Evolutionary conservation across 352 stramenopile genomes (phyloP), one percentile per base, ranked within the genome.

Genomic region (Phytopythium kandeliae): DNA sequence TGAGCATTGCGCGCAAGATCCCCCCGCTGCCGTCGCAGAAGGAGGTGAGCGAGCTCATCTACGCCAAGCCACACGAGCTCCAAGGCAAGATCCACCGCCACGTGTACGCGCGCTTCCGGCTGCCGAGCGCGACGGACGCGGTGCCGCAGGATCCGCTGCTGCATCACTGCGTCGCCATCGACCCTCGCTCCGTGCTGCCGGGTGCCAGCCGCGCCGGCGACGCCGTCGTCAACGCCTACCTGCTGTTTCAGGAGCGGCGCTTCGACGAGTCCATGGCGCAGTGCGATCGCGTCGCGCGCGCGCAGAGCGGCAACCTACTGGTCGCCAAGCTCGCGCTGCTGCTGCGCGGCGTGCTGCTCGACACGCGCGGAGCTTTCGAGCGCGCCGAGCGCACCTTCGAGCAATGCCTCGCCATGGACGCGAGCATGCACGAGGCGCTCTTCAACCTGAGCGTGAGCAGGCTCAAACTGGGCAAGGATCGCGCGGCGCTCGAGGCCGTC

Each of bases 21-120:
- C 70, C 75, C 5, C 67, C 74, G 0, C 28, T 89, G 15, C 78
- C 78, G 4, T 83, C 78, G 4, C 59, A 67, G 44, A 58, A 85
- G 36, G 63, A 86, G 52, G 78, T 87, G 48, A 84, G 68, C 31
- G 63, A 67, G 28, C 64, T 71, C 24, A 86, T 89, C 22, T 85
- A 86, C 64, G 69, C 68, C 8, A 72, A 73, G 38, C 72, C 79
- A 0, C 79, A 90, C 35, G 71, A 83, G n/a, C 65, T 90, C 17
- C 79, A 90, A 50, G 62, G 55, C 9, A 67, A 67, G 63, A 88
- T 86, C 45, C 69, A 74, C 50, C 62, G 62, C 35, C 74, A 84
- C 47, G 51, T 88, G 5, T 88, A 90, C 56, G 70, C 73, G 25
- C 52, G 48, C 8, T 59, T 75, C 48, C 62, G 85, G 45, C 61